Evolutionary conservation across 2,329 filamentous ascomycete species (phyloP), one percentile per base, ranked within the genome.

Genomic region (Xylaria sp.): DNA sequence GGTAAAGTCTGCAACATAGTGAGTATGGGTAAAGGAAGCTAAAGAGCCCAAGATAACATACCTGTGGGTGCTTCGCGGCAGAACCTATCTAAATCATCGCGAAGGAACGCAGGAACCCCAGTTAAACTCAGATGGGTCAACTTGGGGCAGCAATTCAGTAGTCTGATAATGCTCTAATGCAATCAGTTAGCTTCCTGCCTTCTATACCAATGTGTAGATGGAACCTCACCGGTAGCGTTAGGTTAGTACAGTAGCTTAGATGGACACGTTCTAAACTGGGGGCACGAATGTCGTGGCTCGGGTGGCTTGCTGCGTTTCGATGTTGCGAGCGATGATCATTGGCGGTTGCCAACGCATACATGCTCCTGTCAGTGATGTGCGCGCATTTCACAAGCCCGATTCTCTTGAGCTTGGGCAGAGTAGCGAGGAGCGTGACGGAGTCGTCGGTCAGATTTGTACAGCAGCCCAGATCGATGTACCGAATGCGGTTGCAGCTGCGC

Each of bases 381-480:
- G 89, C 89, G 77, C 96, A 99, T 80, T 99, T 99, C 62, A 99
- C 96, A 61, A 99, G 82, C 0, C 96, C 96, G 68, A 99, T 97
- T 43, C 96, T 87, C 83, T 97, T 94, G 61, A 99, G 84, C 80
- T 99, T 99, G 3, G 96, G 96, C 6, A 99, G 86, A 15, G 89
- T 89, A 5, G 96, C 94, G 43, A 99, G 84, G 71, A 93, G 91
- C 70, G 87, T 91, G 18, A 99, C 91, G 25, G 94, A 97, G 12
- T 87, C 85, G 74, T 99, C 96, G 0, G 96, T 98, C 68, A 99
- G 83, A 73, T 93, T 90, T 15, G 87, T 88, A 80, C 96, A 99
- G 82, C 96, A 98, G n/a, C 96, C 96, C 50, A 99, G 83, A 78
- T 99, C 96, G 71, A 99, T 99, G 78, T 99, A 99, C 63, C 96